Base-by-base conservation (phyloP, 1,284 basidiomycete genomes). In the Fomitiporia mediterranea region DNA sequence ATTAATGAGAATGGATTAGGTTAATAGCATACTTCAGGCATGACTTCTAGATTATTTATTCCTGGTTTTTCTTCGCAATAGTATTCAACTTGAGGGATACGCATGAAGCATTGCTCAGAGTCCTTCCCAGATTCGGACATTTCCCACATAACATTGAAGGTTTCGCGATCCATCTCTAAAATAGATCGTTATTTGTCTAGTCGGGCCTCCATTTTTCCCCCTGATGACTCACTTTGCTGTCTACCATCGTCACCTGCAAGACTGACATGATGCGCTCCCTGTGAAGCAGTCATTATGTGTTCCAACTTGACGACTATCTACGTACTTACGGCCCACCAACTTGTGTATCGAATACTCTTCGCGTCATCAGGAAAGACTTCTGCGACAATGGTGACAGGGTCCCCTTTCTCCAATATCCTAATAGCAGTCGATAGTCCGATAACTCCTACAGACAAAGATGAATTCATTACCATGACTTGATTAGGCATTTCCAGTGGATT, bases 211-310 rank as follows among this genome's bases (percentile, higher is more conserved):
- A n/a, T n/a, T n/a, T n/a, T n/a, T n/a, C n/a, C n/a, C n/a, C n/a
- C n/a, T n/a, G 28, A 15, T 3, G 17, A 64, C 74, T 49, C 57
- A 83, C 84, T 71, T 64, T 75, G 75, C 62, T 82, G 80, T 25
- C 69, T 69, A 2, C 64, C 66, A 60, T 84, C 80, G 9, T 72
- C 69, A 23, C 69, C 73, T 4, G 78, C 75, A 48, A 74, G 67
- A 49, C 79, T 83, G 58, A 88, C 81, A 74, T 88, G 84, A 62
- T 89, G 84, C 1, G 84, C 86, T 23, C 86, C 79, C 80, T 81
- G 28, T 32, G 34, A 39, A 15, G 23, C 44, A 11, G 15, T 8
- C 27, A 21, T 23, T n/a, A 21, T 25, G 34, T 23, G 39, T 0
- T 2, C 25, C 15, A 30, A 3, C n/a, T 23, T 27, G 37, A n/a